Conservation (phyloP, 2,329 filamentous ascomycete genomes). For the Biscogniauxia marginata region DNA sequence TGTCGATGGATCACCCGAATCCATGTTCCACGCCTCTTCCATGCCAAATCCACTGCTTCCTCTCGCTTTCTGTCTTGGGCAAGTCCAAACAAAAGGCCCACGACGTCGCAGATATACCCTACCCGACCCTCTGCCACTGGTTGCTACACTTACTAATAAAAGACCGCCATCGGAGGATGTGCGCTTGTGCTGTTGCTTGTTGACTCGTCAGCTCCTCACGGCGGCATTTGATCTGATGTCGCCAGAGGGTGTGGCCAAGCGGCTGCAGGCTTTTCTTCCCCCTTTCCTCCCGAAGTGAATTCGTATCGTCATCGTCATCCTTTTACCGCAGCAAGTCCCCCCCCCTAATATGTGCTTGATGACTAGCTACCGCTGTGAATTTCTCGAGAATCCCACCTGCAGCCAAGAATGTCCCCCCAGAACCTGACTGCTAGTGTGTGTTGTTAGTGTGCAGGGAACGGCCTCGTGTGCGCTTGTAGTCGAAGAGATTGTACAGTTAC, state of each 20-base stretch:
- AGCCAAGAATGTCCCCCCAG: conserved; percentile 20
- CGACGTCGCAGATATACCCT: neutral
- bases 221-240: neutral
- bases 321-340: neutral
- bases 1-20: conserved; percentile 10
- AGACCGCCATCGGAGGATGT: conserved; percentile 23
- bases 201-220: neutral
- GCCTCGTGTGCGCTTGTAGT: neutral
- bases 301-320: neutral
- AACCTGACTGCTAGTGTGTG: conserved; percentile 16
- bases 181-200: conserved; percentile 7
- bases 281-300: neutral
- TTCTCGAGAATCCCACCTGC: conserved; percentile 20
- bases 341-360: neutral
- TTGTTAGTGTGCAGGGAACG: neutral
- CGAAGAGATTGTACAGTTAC: neutral
- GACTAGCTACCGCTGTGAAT: conserved; percentile 1
- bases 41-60: conserved; percentile 21
- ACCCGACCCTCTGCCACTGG: neutral
- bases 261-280: neutral
- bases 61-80: conserved; percentile 18
- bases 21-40: conserved; percentile 17
- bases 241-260: neutral
- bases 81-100: neutral
- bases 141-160: conserved; percentile 1